Evolutionary conservation across 805 yeast species (phyloP), one percentile per base, ranked within the genome.

Genomic region (Millerago galiae): DNA sequence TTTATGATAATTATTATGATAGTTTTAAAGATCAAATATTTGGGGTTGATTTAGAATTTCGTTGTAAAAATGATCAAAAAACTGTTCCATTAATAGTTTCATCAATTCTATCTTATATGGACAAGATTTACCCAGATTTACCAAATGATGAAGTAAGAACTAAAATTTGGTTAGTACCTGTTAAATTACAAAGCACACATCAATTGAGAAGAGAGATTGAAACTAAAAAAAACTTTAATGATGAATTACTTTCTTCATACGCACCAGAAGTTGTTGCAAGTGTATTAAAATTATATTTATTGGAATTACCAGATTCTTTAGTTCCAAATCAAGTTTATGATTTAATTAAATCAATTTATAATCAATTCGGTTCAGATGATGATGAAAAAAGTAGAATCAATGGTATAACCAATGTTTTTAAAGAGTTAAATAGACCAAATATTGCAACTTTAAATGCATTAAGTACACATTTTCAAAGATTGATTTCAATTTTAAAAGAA

Each of bases 1-100:
- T 83, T 13, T 87, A 86, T 60, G 95, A 86, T 56, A 85, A 84
- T 59, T 87, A 86, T 63, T 84, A 84, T 60, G 77, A 80, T 48
- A 74, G 85, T 6, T 76, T 79, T 36, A 67, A 63, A 35, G 72
- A 79, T 35, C 91, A 84, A 58, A 80, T 81, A 8, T 87, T 87
- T 64, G 96, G 96, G 11, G 82, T 84, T 37, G 90, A 81, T 48
- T 62, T 87, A 37, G 83, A 79, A 43, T 74, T 81, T 18, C 74
- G 86, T 41, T 76, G 89, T 40, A 70, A 90, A 34, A 69, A 79
- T 40, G 95, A 86, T 54, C 72, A 77, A 47, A 81, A 77, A 50
- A 76, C 77, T 4, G 93, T 87, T 11, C 95, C 95, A 2, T 48
- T 74, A 8, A 60, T 87, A 11, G 69, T 86, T 0, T 78, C 84